Percentiles rank a stretch among this genome's conserved stretches.
Evolutionary conservation across 1,284 basidiomycete species (phyloP).

Genomic region (Cystobasidium slooffiae): DNA sequence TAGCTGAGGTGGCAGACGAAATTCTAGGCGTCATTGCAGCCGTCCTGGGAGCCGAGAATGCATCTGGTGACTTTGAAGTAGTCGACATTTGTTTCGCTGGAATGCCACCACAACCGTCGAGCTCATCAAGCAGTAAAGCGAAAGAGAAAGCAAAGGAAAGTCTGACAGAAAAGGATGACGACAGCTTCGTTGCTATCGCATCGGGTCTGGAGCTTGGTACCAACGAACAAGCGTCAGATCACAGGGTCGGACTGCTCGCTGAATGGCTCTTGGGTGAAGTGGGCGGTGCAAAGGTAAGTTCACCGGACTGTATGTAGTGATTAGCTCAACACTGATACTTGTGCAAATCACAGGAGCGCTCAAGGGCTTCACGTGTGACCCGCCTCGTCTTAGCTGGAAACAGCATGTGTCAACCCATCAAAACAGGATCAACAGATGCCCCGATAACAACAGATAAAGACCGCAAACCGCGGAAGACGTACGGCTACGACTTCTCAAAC

Average conservation of each 20-base stretch:
- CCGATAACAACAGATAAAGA: conserved; percentile 55
- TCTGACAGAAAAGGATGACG: conserved; percentile 61
- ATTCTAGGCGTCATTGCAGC: conserved; percentile 75
- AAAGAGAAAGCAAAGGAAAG: conserved; percentile 47
- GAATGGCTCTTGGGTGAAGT: conserved; percentile 87
- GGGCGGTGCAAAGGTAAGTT: conserved; percentile 64
- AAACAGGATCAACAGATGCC: conserved; percentile 59
- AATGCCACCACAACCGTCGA: conserved; percentile 67
- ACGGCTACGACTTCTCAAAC: conserved; percentile 66
- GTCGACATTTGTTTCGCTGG: conserved; percentile 86
- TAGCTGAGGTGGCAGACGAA: not conserved
- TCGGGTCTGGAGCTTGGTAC: conserved; percentile 76
- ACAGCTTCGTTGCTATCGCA: conserved; percentile 77
- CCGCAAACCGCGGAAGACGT: conserved; percentile 59
- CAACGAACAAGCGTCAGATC: conserved; percentile 66
- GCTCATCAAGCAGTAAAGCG: conserved; percentile 27
- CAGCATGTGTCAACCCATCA: conserved; percentile 68
- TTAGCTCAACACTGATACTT: not conserved
- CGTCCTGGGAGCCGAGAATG: conserved; percentile 85
- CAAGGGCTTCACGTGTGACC: conserved; percentile 71
- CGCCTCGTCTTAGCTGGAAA: conserved; percentile 85
- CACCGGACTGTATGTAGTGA: not conserved
- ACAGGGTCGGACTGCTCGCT: conserved; percentile 75
- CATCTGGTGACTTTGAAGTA: conserved; percentile 89
- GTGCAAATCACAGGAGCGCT: conserved; percentile 61